Base-by-base conservation (phyloP, 805 yeast genomes). In the Saccharomycopsis amapae region DNA sequence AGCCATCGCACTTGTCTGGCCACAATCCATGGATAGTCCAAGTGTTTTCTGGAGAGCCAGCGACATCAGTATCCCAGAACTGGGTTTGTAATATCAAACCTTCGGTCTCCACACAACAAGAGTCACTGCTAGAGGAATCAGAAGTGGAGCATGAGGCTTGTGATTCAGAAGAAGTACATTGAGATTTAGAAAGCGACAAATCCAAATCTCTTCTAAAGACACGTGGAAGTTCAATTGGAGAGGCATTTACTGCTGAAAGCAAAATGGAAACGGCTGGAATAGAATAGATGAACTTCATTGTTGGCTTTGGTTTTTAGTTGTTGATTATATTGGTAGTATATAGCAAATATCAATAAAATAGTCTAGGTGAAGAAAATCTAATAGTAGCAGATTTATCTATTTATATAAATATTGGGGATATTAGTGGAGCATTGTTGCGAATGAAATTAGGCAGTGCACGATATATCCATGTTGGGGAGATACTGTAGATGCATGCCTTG, bases 21-120 rank as follows among this genome's bases (percentile, higher is more conserved):
- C 96, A 86, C 42, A 85, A 64, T 0, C 96, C 96, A 61, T 86
- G 96, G 30, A 84, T 64, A 1, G 95, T 86, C 66, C 84, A 87
- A 49, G 74, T 64, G 44, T 84, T 77, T 33, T 71, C 65, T 2
- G 86, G 85, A 4, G 93, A 93, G 42, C 78, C 68, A 1, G 85
- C 74, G 1, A 93, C 89, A 49, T 68, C 64, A 58, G 82, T 84
- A 63, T 89, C 95, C 97, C 97, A 89, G 65, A 89, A 88, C 60
- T 89, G 97, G 0, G 97, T 85, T 59, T 78, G 84, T 42, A 89
- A 63, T 13, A 86, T 71, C 4, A 97, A 97, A 39, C 94, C 90
- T 7, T 89, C 89, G 40, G 76, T 74, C 58, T 88, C 96, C 60
- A 80, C 85, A 64, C 97, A 89, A 59, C 97, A 89, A 2, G 76